A percentile compares a stretch with the other conserved stretches of the same genome.
Conservation (phyloP, 768 basidiomycete genomes). For the Dioszegia aurantiaca region DNA sequence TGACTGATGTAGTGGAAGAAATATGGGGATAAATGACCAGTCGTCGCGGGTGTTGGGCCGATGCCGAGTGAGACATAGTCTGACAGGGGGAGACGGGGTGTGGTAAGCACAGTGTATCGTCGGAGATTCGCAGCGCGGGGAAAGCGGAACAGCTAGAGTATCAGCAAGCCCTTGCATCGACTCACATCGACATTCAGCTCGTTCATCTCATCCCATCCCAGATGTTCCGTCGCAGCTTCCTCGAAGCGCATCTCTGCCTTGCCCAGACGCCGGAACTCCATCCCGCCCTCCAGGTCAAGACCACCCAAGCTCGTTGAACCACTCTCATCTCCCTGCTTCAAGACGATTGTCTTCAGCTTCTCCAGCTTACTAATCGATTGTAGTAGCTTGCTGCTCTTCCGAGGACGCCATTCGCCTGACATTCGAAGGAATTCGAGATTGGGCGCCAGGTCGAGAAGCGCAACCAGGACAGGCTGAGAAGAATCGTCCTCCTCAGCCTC, state of each 20-base stretch:
- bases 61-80: neutral
- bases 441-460: neutral
- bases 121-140: neutral
- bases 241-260: constrained; percentile 2
- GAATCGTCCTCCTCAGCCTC: neutral
- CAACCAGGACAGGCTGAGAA: neutral
- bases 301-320: neutral
- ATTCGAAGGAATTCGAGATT: constrained; percentile 8
- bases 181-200: neutral
- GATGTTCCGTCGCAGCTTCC: constrained; percentile 1
- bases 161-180: neutral
- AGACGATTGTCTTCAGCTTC: constrained; percentile 8
- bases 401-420: constrained; percentile 2
- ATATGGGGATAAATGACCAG: neutral
- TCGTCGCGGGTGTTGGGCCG: neutral
- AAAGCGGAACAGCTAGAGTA: neutral
- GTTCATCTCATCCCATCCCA: neutral
- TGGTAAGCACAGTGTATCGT: neutral
- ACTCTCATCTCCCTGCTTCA: neutral
- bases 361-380: constrained; percentile 1
- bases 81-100: neutral
- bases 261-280: constrained; percentile 1
- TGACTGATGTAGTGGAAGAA: neutral
- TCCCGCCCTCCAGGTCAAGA: neutral
- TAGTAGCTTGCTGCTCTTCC: neutral